These are phyloP conservation scores for Dendrobium chrysotoxum DNA, from an alignment of 106 monocot species.

Conservation along the genomic window DNA sequence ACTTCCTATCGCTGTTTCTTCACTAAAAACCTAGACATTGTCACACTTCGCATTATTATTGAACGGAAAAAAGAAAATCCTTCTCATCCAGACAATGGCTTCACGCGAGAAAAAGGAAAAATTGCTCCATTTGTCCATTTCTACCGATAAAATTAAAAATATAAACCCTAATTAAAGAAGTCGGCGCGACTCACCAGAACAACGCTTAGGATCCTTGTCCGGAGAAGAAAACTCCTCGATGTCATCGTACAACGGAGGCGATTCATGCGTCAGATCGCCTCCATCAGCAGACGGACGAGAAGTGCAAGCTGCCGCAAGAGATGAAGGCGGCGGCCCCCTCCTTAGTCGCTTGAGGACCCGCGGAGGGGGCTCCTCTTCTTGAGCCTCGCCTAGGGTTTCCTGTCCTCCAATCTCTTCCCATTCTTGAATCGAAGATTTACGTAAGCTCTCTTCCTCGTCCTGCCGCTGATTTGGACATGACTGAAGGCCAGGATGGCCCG, in stretches of 20 bases:
- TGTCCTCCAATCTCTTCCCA: background rate
- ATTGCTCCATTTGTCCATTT: too few relatives aligned
- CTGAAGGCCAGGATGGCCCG: background rate
- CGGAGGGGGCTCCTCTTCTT: conserved; percentile 14
- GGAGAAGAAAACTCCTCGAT: conserved; percentile 89
- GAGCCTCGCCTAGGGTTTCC: background rate
- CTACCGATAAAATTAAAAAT: too few relatives aligned
- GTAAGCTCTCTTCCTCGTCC: conserved; percentile 4
- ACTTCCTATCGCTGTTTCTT: too few relatives aligned
- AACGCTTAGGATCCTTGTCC: conserved; percentile 24
- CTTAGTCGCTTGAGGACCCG: conserved; percentile 40
- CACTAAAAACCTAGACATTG: too few relatives aligned
- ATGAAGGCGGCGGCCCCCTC: conserved; percentile 26
- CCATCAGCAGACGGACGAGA: background rate
- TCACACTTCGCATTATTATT: too few relatives aligned
- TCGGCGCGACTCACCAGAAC: conserved; percentile 22
- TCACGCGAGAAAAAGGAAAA: too few relatives aligned
- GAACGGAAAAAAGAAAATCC: too few relatives aligned
- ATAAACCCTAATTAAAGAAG: too few relatives aligned
- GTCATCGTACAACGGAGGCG: conserved; percentile 33
- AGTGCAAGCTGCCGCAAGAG: background rate
- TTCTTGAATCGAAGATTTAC: conserved; percentile 7
- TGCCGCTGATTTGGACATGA: background rate
- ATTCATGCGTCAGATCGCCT: background rate
- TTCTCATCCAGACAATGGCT: too few relatives aligned